A percentile compares a stretch with the other conserved stretches of the same genome.
phyloP scores from a whole-genome alignment of 768 basidiomycete species.

The Crucibulum laeve region DNA sequence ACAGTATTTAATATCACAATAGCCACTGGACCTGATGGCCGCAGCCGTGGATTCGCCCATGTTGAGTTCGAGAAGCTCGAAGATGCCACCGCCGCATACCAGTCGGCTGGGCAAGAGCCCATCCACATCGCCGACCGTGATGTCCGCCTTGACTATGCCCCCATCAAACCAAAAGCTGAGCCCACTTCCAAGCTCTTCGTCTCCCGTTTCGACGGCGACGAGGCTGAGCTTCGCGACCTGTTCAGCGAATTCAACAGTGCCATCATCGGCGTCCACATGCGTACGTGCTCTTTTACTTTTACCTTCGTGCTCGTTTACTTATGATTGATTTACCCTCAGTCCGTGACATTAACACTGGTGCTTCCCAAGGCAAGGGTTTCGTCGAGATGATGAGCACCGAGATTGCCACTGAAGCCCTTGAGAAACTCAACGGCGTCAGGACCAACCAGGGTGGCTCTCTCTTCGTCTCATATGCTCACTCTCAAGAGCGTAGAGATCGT shows the following conservation, averaged over 20 bases:
- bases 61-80: slow-evolving; percentile 33
- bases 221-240: slow-evolving; percentile 16
- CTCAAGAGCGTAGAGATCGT: slow-evolving; percentile 1
- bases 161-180: neutral
- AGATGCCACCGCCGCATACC: slow-evolving; percentile 30
- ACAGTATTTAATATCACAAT: slow-evolving; percentile 1
- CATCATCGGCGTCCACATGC: slow-evolving; percentile 22
- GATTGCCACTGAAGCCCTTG: slow-evolving; percentile 44
- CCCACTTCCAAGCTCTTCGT: slow-evolving; percentile 30
- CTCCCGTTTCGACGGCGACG: slow-evolving; percentile 16
- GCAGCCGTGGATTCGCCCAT: slow-evolving; percentile 40
- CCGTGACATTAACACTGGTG: slow-evolving; percentile 26
- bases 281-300: slow-evolving; percentile 17
- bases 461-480: slow-evolving; percentile 35
- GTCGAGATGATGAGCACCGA: slow-evolving; percentile 45
- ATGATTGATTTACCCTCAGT: slow-evolving; percentile 16
- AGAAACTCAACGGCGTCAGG: slow-evolving; percentile 31
- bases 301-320: neutral
- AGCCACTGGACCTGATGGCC: slow-evolving; percentile 29
- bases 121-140: slow-evolving; percentile 45
- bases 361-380: slow-evolving; percentile 36
- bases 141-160: slow-evolving; percentile 36
- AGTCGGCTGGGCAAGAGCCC: slow-evolving; percentile 36
- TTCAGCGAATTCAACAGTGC: slow-evolving; percentile 21
- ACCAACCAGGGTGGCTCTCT: slow-evolving; percentile 30